A percentile compares a stretch with the other conserved stretches of the same genome.
Conservation (phyloP, 306 rosid genomes). For the Clitoria ternatea region DNA sequence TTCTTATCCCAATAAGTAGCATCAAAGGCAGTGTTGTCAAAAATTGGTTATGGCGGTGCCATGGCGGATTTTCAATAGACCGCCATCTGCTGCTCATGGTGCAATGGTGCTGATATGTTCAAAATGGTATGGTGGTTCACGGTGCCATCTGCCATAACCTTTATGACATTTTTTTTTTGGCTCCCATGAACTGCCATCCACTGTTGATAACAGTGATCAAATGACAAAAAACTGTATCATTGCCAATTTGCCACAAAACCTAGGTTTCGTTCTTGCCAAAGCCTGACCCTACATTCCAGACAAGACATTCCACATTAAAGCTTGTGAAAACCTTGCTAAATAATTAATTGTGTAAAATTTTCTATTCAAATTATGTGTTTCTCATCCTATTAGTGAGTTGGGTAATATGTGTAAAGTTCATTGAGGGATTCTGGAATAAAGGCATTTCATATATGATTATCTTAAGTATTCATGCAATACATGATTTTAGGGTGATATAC, state of each 20-base stretch:
- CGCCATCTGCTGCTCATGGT: too few species aligned
- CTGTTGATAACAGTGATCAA: too few species aligned
- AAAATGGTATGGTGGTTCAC: too few species aligned
- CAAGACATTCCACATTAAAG: background rate
- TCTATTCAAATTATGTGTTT: background rate
- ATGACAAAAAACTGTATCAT: background rate
- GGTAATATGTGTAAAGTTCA: background rate
- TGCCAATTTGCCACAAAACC: background rate
- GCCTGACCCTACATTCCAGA: background rate
- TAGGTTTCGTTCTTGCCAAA: background rate
- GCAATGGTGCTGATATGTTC: too few species aligned
- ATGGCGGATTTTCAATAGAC: too few species aligned
- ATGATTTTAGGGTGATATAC: background rate
- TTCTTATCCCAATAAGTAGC: background rate
- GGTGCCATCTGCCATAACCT: too few species aligned
- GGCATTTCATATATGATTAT: background rate
- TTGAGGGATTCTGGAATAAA: constrained; percentile 1
- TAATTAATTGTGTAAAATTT: background rate
- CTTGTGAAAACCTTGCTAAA: background rate
- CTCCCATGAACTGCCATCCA: too few species aligned
- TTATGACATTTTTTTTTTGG: too few species aligned
- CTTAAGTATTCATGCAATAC: background rate
- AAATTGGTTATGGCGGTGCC: too few species aligned
- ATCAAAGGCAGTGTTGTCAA: too few species aligned
- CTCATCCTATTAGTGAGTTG: constrained; percentile 3